Conservation (phyloP, 805 yeast species). For the Blastobotrys attinorum region DNA sequence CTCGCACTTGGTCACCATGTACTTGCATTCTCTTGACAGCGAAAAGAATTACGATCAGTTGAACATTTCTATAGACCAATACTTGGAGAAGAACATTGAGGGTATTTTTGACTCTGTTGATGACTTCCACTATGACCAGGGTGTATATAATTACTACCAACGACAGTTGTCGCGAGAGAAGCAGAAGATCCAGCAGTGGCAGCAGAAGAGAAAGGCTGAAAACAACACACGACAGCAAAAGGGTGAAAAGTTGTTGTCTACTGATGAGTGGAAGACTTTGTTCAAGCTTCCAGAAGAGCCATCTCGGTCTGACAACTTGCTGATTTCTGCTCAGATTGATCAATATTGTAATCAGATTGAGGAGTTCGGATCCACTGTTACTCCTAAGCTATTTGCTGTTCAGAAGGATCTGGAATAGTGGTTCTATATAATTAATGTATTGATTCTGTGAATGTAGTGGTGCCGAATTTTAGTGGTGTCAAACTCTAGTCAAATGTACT, state of each 20-base stretch:
- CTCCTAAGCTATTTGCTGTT: conserved; percentile 51
- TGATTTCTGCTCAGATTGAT: conserved; percentile 59
- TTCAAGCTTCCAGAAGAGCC: conserved; percentile 70
- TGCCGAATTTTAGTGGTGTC: no score
- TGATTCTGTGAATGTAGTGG: no score
- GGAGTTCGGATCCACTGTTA: conserved; percentile 59
- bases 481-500: no score
- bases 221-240: conserved; percentile 51
- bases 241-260: conserved; percentile 42
- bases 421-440: background rate
- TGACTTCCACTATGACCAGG: conserved; percentile 68
- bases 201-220: conserved; percentile 57
- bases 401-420: conserved; percentile 11
- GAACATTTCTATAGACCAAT: conserved; percentile 35
- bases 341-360: conserved; percentile 65
- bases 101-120: conserved; percentile 62
- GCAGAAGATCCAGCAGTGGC: conserved; percentile 67
- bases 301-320: conserved; percentile 62
- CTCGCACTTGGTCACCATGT: conserved; percentile 56
- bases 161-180: conserved; percentile 65
- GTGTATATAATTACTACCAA: conserved; percentile 74
- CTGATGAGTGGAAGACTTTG: conserved; percentile 57
- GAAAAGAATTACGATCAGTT: conserved; percentile 31
- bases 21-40: conserved; percentile 29
- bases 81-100: conserved; percentile 43